These are phyloP conservation scores for Cyberlindnera mrakii DNA, from an alignment of 805 yeast species.

Conservation along the genomic window DNA sequence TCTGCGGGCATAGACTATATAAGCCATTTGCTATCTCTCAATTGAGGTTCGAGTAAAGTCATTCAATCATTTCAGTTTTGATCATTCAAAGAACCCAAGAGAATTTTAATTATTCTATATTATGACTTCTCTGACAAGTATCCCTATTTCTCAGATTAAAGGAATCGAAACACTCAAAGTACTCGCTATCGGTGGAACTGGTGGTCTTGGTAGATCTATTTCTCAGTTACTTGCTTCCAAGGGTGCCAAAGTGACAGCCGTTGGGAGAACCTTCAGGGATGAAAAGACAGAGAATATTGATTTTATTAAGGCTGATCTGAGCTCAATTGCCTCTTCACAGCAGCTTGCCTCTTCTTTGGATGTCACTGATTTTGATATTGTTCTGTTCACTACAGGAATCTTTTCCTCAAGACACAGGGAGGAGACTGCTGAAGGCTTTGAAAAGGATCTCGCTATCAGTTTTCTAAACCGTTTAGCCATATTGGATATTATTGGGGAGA, in stretches of 20 bases:
- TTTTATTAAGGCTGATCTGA: slow-evolving; percentile 30
- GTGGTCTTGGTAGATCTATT: slow-evolving; percentile 35
- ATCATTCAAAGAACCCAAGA: no score
- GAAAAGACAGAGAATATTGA: slow-evolving; percentile 19
- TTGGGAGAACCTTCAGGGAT: slow-evolving; percentile 31
- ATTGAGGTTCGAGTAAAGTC: no score
- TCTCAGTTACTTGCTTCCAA: slow-evolving; percentile 18
- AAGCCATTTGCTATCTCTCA: no score
- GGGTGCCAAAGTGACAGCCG: slow-evolving; percentile 31
- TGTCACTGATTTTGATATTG: slow-evolving; percentile 20
- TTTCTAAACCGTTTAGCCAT: slow-evolving; percentile 31
- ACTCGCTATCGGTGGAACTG: slow-evolving; percentile 35
- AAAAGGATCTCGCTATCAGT: slow-evolving; percentile 33
- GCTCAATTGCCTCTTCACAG: slow-evolving; percentile 23
- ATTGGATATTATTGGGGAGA: slow-evolving; percentile 23
- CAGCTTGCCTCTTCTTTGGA: slow-evolving; percentile 22
- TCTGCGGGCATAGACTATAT: no score
- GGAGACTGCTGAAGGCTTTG: slow-evolving; percentile 33
- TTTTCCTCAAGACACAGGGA: slow-evolving; percentile 27
- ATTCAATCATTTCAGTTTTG: no score
- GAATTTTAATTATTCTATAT: no score
- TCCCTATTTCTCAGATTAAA: not conserved
- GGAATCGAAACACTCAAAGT: slow-evolving; percentile 1
- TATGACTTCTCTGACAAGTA: not conserved
- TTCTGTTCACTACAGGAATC: slow-evolving; percentile 37